Percentiles rank a stretch among this genome's conserved stretches.
Conservation (phyloP, 2,329 filamentous ascomycete genomes). For the Tympanopsis confertula region DNA sequence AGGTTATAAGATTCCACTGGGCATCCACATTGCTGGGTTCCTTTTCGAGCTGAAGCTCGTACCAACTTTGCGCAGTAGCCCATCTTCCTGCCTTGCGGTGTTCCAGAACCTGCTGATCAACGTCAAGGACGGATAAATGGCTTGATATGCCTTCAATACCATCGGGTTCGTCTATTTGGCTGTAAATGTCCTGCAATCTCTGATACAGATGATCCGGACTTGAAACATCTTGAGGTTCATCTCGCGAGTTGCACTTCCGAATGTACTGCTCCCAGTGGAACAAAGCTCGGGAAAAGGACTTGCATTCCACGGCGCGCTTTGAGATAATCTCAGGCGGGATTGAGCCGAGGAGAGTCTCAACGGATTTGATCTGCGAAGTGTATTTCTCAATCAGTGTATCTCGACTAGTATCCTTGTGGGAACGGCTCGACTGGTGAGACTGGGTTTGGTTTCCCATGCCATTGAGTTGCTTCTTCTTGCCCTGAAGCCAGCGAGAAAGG, state of each 20-base stretch:
- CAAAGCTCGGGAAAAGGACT: conserved; percentile 53
- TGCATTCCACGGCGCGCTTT: conserved; percentile 52
- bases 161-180: conserved; percentile 61
- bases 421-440: neutral
- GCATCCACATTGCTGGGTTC: conserved; percentile 42
- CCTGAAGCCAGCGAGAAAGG: conserved; percentile 54
- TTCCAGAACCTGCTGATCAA: conserved; percentile 57
- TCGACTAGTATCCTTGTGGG: neutral
- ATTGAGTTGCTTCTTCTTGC: conserved; percentile 30
- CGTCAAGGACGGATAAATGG: conserved; percentile 49
- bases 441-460: neutral
- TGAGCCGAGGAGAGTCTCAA: conserved; percentile 42
- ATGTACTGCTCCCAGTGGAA: conserved; percentile 65
- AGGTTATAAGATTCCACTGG: conserved; percentile 48
- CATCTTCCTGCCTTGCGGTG: conserved; percentile 56
- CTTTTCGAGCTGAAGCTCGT: conserved; percentile 49
- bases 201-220: conserved; percentile 35
- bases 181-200: conserved; percentile 56
- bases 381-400: neutral
- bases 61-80: conserved; percentile 61
- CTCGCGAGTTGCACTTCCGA: conserved; percentile 28
- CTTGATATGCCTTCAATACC: conserved; percentile 59
- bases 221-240: conserved; percentile 17
- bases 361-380: conserved; percentile 18
- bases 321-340: conserved; percentile 59